A percentile compares a stretch with the other conserved stretches of the same genome.
phyloP scores from a whole-genome alignment of 805 yeast genomes.

The Spathaspora boniae region DNA sequence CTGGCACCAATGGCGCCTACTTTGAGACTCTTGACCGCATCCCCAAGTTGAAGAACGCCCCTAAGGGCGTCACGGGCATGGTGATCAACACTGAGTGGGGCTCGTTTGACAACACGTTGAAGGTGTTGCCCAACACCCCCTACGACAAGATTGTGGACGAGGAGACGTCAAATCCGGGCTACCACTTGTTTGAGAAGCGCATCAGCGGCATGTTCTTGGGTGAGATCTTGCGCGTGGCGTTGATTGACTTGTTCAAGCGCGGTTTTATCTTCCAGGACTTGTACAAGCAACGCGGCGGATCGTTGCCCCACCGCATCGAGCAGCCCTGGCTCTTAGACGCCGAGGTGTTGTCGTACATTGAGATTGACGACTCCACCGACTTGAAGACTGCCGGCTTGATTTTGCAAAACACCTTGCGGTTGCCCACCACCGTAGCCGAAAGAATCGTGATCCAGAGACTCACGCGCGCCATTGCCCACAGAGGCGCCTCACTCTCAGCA shows the following conservation, averaged over 20 bases:
- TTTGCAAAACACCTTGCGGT: slow-evolving; percentile 60
- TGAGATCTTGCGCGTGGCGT: slow-evolving; percentile 72
- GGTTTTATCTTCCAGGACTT: slow-evolving; percentile 59
- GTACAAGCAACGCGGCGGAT: slow-evolving; percentile 34
- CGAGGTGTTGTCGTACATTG: slow-evolving; percentile 81
- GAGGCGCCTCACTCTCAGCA: slow-evolving; percentile 89
- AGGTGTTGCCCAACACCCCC: slow-evolving; percentile 70
- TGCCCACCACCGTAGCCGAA: slow-evolving; percentile 69
- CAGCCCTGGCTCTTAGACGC: slow-evolving; percentile 78
- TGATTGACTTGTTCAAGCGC: slow-evolving; percentile 63
- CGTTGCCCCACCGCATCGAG: slow-evolving; percentile 60
- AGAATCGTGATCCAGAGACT: slow-evolving; percentile 68
- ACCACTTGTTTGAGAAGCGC: slow-evolving; percentile 89
- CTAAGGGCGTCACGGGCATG: slow-evolving; percentile 63
- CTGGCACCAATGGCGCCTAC: slow-evolving; percentile 97
- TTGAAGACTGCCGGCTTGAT: slow-evolving; percentile 68
- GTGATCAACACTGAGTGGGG: slow-evolving; percentile 98
- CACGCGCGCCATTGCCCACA: slow-evolving; percentile 74
- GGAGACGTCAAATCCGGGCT: slow-evolving; percentile 77
- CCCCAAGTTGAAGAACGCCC: slow-evolving; percentile 56
- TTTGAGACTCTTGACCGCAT: slow-evolving; percentile 72
- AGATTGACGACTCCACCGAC: slow-evolving; percentile 76
- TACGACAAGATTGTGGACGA: slow-evolving; percentile 72
- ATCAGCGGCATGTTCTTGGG: slow-evolving; percentile 92
- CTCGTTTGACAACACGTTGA: slow-evolving; percentile 83